Evolutionary conservation across 192 early-diverging fungal species (phyloP), one percentile per base, ranked within the genome.

Genomic region (Backusella luteola): DNA sequence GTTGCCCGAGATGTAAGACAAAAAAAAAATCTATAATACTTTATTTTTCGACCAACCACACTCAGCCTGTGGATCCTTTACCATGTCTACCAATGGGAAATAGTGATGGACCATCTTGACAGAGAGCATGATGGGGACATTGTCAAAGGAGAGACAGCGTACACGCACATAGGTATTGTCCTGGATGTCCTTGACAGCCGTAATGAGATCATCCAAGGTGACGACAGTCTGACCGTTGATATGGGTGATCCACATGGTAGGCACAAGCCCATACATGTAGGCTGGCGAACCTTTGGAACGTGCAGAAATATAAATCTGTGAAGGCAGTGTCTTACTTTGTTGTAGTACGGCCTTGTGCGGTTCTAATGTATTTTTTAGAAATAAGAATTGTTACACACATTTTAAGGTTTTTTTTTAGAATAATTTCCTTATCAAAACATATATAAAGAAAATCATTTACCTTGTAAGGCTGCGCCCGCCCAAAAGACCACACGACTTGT

Each of bases 391-490:
- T 53, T 21, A 53, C 52, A 53, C 9, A 84, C 83, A 14, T 38
- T 23, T 92, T 87, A 1, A 87, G 82, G 0, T 77, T 73, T 81
- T 63, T 86, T 26, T 59, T 59, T 21, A 56, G 8, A 56, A 56
- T 21, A 26, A 26, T 63, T 63, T 63, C 23, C 23, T 63, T 63
- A 6, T 86, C 67, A 91, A 87, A 1, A 92, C 76, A 71, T 93
- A 71, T 93, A 32, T 32, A 32, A 32, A 89, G 9, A 89, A 90
- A 41, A 91, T 87, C 86, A 4, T 49, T 44, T 78, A 82, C 81
- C 86, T 79, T 94, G 93, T 79, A 95, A 83, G 26, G 89, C 85
- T 11, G 91, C 94, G 21, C 96, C 96, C 4, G 94, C 93, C 96
- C 96, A 97, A 69, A 91, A 85, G 36, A 96, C 90, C 9, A 95